phyloP scores from a whole-genome alignment of 192 early-diverging fungal genomes.

The Umbelopsis vinacea region DNA sequence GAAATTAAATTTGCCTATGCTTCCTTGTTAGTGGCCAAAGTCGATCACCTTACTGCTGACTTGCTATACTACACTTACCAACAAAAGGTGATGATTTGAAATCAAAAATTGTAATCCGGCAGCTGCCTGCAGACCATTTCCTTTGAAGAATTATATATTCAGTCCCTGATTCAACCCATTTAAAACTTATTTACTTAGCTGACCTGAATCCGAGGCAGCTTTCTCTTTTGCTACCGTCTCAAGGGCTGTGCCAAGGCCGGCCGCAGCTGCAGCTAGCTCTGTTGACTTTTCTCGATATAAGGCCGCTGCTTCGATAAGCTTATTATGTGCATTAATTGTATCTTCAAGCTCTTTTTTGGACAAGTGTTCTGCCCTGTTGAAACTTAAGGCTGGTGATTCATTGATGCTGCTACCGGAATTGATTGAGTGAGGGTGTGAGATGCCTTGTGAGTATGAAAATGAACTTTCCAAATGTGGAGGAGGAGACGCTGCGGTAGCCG shows the following conservation, averaged over 20 bases:
- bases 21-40: background rate
- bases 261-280: constrained; percentile 47
- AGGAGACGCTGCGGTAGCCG: background rate
- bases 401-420: background rate
- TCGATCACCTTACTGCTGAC: too few relatives aligned
- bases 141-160: constrained; percentile 28
- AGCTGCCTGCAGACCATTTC: constrained; percentile 49
- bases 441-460: constrained; percentile 16
- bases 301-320: constrained; percentile 45
- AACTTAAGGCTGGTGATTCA: background rate
- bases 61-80: constrained; percentile 36
- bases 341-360: constrained; percentile 45
- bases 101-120: constrained; percentile 55
- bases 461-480: background rate
- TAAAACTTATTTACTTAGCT: background rate
- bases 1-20: constrained; percentile 47
- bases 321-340: constrained; percentile 43
- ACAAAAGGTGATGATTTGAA: constrained; percentile 58
- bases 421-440: background rate
- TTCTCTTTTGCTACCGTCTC: constrained; percentile 52
- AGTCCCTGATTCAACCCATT: background rate
- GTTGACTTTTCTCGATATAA: constrained; percentile 52
- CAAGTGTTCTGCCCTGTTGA: constrained; percentile 28
- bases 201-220: constrained; percentile 42
- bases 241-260: constrained; percentile 52